Evolutionary conservation across 441 rosid species (phyloP), one percentile per base, ranked within the genome.

Genomic region (Populus trichocarpa): DNA sequence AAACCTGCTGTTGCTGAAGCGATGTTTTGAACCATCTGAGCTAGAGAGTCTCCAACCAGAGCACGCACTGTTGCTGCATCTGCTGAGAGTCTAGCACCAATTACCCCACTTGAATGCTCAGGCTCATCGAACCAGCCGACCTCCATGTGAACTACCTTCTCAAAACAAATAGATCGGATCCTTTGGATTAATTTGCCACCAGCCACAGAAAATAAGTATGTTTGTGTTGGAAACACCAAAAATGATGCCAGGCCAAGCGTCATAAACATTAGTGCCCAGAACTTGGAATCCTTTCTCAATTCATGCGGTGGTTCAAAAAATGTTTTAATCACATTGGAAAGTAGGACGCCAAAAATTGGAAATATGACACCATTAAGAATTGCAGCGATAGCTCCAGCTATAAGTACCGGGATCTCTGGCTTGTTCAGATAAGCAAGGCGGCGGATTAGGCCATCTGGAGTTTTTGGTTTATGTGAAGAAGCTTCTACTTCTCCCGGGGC

Each of bases 121-220:
- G 90, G 83, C 70, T 88, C 88, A 74, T 94, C 95, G 46, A 93
- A 91, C 98, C 97, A 95, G 46, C 91, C 86, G 76, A 93, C 83
- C 73, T 95, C 97, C 97, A 88, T 93, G 66, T 57, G 84, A 72
- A 95, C 90, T 59, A 91, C 92, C 83, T 89, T 95, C 91, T 95
- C 89, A 57, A 95, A 93, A 82, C 98, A 90, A 81, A 86, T 85
- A 2, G 85, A 69, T 74, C 95, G 80, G 35, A 92, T 83, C 71
- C 98, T 81, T 68, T 85, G 84, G 76, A 95, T 89, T 66, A 95
- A 40, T 68, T 84, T 90, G 59, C 85, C 75, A 13, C 97, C 96
- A 6, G 95, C 99, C n/a, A 93, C 75, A 1, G 91, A 78, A 78
- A 95, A 95, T 53, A 91, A 87, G 72, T 89, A 89, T 9, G 89